Evolutionary conservation across 1,284 basidiomycete species (phyloP), one percentile per base, ranked within the genome.

Genomic region (Cystobasidium slooffiae): DNA sequence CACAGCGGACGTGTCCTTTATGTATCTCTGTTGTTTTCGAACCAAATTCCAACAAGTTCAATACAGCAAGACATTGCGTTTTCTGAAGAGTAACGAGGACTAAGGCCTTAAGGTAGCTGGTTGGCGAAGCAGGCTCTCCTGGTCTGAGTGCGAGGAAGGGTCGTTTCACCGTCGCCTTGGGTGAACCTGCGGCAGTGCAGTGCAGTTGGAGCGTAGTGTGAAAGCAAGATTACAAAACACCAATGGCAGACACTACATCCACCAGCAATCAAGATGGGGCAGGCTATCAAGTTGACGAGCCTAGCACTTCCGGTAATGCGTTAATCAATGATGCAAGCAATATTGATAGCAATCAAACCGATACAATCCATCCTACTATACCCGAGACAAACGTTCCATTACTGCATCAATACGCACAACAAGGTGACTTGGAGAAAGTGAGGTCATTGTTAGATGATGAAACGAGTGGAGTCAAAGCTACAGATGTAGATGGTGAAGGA

Each of bases 401-500:
- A 18, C 52, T 73, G 24, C 70, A 73, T 41, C 55, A 62, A 10
- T 49, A 51, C 16, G 63, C 62, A 12, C 70, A 73, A 41, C 70
- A 73, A 66, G 70, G 70, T 0, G 70, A 73, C 55, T 39, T 73
- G 12, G 63, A 43, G 20, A 20, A 39, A 3, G 31, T 66, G 6
- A 44, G n/a, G 22, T 52, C 39, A 39, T 22, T 65, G 20, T 44
- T 73, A 16, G 63, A 65, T 14, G 58, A 56, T n/a, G 52, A 31
- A 5, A 31, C 31, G 5, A 31, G 55, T 24, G 37, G 49, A 24
- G 68, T 39, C 0, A 63, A 53, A 22, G 90, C 91, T 6, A 90
- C 90, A 24, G 91, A 93, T 81, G 86, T 90, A 59, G 96, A 99
- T 83, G 85, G 87, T 24, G 91, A 97, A 82, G 93, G 94, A 79